Evolutionary conservation across 139 green algal species (phyloP).

Genomic region (Auxenochlorella pyrenoidosa): DNA sequence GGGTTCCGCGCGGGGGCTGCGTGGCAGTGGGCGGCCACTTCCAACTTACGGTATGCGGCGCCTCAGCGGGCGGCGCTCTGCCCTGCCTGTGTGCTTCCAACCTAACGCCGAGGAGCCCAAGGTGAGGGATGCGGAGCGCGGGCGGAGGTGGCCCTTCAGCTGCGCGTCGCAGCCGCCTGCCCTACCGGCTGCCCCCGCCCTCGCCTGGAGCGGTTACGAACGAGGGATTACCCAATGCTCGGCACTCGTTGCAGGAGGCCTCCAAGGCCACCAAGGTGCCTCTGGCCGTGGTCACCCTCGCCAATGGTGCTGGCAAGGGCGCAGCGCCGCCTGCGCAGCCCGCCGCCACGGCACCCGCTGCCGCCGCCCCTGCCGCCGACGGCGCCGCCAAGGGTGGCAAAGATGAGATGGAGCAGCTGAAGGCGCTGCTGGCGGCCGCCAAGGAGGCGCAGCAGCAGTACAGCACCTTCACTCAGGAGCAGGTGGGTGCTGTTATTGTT

Average conservation of each 20-base stretch:
- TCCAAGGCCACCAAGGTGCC: neutral
- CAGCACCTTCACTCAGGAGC: conserved; percentile 57
- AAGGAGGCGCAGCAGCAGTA: conserved; percentile 54
- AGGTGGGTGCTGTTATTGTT: conserved; percentile 54
- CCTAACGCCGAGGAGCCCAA: neutral
- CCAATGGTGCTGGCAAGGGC: neutral
- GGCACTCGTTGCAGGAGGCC: neutral
- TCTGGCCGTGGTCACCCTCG: neutral
- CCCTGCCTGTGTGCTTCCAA: neutral
- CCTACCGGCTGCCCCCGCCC: no score
- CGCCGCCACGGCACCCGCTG: neutral
- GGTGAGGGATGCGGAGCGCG: neutral
- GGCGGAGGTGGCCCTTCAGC: no score
- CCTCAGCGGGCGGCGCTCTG: neutral
- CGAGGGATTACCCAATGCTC: no score
- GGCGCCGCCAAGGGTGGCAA: neutral
- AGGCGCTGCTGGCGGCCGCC: conserved; percentile 34
- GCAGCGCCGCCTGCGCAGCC: neutral
- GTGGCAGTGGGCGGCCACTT: no score
- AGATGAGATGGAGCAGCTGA: conserved; percentile 42
- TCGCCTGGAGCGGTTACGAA: no score
- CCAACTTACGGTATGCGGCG: neutral
- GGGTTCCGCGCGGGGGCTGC: no score
- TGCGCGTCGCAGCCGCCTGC: no score
- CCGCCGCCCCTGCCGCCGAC: neutral